Evolutionary conservation across 352 stramenopile species (phyloP), one percentile per base, ranked within the genome.

Genomic region (Phytophthora constricta): DNA sequence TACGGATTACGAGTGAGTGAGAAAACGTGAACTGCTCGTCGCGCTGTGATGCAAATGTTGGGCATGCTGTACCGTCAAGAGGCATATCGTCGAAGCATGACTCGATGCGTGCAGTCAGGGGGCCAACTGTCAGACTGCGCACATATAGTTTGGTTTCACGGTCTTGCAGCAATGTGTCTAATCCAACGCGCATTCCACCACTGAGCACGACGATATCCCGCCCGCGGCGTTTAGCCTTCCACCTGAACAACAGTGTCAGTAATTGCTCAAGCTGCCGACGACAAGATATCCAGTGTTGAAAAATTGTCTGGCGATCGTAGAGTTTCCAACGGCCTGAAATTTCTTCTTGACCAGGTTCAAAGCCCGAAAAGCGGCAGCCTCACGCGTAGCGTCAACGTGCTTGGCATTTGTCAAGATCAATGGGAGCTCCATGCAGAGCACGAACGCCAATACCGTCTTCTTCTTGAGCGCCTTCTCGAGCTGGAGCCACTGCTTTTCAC

Each of bases 131-230:
- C 27, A 90, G 43, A 39, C 79, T 90, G 11, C 81, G 79, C 43
- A 92, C 49, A 17, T 74, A 76, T 14, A 94, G 45, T 11, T 74
- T 71, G 3, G 73, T 80, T 11, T 72, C 74, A 2, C 48, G 62
- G 52, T 94, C 83, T 46, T 78, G 70, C 1, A 94, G 23, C 19
- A 92, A 31, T 17, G 84, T 91, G 47, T 94, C 84, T 19, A 94
- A 72, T 0, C 80, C 84, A 34, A 90, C 62, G 3, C 72, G 66
- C 70, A 92, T 83, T 2, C 80, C 80, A 26, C 86, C 86, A 41
- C 82, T 92, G n/a, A 94, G 69, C 11, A 94, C 52, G 11, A 92
- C 59, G 7, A 90, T 70, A 42, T 94, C 86, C 16, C 86, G 84
- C 1, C 86, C 86, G 26, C 73, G 77, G 19, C 74, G 74, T 56